Percentiles rank a stretch among this genome's conserved stretches.
phyloP scores from a whole-genome alignment of 768 basidiomycete species.

The Pisolithus marmoratus region DNA sequence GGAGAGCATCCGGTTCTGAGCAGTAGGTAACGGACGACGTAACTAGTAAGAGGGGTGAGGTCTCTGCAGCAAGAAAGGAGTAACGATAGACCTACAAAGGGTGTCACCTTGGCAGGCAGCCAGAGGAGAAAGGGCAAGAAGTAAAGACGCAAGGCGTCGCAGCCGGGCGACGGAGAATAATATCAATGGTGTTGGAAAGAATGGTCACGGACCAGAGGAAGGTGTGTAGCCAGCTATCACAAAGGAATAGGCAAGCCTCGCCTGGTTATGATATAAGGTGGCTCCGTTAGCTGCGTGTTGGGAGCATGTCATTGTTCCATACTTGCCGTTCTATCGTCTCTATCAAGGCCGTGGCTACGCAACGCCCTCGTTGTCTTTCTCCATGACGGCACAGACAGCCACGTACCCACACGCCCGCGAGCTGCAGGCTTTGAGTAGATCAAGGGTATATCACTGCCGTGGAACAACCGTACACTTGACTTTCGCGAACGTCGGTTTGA shows the following conservation, averaged over 20 bases:
- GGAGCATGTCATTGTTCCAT: constrained; percentile 24
- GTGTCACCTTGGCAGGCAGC: constrained; percentile 47
- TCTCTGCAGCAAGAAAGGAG: constrained; percentile 1
- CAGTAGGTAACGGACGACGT: constrained; percentile 89
- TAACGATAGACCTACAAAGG: constrained; percentile 47
- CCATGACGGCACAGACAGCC: neutral
- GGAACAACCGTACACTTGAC: too few species aligned
- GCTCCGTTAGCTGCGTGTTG: constrained; percentile 19
- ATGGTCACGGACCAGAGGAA: constrained; percentile 7
- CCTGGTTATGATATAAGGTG: constrained; percentile 18
- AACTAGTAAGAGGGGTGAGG: constrained; percentile 38
- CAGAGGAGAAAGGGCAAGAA: constrained; percentile 34
- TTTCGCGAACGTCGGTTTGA: too few species aligned
- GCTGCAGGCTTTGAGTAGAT: too few species aligned
- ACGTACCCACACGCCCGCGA: too few species aligned
- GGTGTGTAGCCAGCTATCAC: constrained; percentile 26
- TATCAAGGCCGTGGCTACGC: constrained; percentile 18
- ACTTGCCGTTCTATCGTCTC: constrained; percentile 29
- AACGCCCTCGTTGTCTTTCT: constrained; percentile 16
- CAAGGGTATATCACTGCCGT: too few species aligned
- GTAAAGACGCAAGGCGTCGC: constrained; percentile 49
- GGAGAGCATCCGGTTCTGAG: constrained; percentile 70
- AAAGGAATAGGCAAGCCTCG: constrained; percentile 6
- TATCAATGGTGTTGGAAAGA: constrained; percentile 41
- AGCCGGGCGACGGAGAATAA: constrained; percentile 66